These are phyloP conservation scores for Saccharomyces hybrid DNA, from an alignment of 1,139 yeast species.

Conservation along the genomic window DNA sequence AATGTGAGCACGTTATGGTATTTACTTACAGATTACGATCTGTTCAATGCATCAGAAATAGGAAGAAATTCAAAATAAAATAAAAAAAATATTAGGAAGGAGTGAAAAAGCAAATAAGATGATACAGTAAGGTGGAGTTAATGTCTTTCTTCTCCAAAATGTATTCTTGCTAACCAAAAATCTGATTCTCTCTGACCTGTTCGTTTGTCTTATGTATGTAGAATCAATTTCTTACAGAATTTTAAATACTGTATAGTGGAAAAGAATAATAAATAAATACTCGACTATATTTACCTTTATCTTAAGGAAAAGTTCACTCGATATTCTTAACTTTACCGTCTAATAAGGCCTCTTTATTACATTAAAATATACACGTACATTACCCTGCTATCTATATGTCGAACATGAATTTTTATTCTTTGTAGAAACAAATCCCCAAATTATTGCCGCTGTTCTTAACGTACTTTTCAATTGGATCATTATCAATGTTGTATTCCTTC, in stretches of 20 bases:
- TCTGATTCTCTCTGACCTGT: neutral
- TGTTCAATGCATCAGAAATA: neutral
- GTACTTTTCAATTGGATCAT: constrained; percentile 30
- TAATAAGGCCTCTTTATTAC: neutral
- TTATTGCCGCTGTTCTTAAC: constrained; percentile 27
- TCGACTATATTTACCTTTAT: neutral
- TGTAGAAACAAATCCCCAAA: constrained; percentile 8
- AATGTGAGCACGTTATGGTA: neutral
- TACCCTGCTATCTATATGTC: neutral
- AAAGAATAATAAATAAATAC: neutral
- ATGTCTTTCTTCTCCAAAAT: neutral
- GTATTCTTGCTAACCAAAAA: neutral
- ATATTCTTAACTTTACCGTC: neutral
- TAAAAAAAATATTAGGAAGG: neutral
- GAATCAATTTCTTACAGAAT: neutral
- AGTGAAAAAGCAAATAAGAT: neutral
- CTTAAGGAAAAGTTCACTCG: neutral
- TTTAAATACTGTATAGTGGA: neutral
- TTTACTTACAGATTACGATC: neutral
- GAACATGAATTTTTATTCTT: neutral
- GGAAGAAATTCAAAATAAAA: neutral
- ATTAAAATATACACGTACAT: neutral
- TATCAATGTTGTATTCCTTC: constrained; percentile 24
- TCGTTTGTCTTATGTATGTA: neutral
- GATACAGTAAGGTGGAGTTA: neutral